Percentiles rank a stretch among this genome's conserved stretches.
Evolutionary conservation across 2,329 filamentous ascomycete species (phyloP).

Genomic region (Talaromyces sp.): DNA sequence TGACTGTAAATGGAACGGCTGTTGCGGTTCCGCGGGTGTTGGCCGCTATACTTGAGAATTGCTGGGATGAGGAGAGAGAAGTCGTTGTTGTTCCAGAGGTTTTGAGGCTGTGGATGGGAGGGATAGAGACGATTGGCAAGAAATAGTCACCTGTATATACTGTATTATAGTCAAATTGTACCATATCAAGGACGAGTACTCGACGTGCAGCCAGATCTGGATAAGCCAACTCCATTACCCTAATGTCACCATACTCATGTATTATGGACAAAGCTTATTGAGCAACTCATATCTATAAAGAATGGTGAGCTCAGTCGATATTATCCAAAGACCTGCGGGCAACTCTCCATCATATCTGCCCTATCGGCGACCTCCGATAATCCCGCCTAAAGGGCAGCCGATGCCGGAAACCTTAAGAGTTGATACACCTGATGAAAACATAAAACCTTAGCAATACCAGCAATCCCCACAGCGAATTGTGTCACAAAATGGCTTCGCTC

Average conservation of each 20-base stretch:
- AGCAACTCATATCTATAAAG: background rate
- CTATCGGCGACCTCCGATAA: conserved; percentile 17
- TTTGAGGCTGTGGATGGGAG: conserved; percentile 80
- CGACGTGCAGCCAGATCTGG: no score
- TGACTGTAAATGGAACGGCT: conserved; percentile 91
- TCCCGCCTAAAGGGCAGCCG: conserved; percentile 1
- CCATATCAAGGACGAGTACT: no score
- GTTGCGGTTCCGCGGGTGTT: conserved; percentile 85
- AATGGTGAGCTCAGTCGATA: background rate
- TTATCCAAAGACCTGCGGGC: background rate
- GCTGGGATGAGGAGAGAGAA: conserved; percentile 70
- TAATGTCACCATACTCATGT: background rate
- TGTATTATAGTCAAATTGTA: background rate
- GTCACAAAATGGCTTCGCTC: background rate
- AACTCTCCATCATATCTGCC: background rate
- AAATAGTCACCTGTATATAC: conserved; percentile 9
- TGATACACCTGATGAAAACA: conserved; percentile 11
- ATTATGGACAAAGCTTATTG: background rate
- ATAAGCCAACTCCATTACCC: background rate
- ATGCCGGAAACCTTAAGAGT: conserved; percentile 1
- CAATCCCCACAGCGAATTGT: background rate
- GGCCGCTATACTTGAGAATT: conserved; percentile 84
- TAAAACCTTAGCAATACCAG: background rate
- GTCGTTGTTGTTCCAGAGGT: conserved; percentile 74
- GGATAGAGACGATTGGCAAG: conserved; percentile 60